phyloP scores from a whole-genome alignment of 73 alveolate species.

The Paramecium caudatum region DNA sequence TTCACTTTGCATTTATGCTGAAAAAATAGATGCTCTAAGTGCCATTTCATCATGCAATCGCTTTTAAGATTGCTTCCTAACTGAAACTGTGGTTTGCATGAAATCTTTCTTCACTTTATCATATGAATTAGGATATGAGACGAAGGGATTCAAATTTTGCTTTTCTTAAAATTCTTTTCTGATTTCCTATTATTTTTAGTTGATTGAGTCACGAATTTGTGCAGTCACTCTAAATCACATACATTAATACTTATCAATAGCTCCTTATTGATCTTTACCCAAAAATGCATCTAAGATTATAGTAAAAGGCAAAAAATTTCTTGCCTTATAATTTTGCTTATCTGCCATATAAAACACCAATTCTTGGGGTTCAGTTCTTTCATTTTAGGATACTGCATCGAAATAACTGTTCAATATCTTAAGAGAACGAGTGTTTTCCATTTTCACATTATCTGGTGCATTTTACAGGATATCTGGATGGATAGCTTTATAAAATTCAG shows the following conservation, averaged over 20 bases:
- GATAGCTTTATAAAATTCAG: conserved; percentile 75
- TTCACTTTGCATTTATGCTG: not conserved
- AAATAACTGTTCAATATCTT: conserved; percentile 59
- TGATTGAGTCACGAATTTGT: not conserved
- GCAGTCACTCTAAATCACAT: conserved; percentile 13
- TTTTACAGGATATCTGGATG: conserved; percentile 76
- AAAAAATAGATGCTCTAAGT: conserved; percentile 8
- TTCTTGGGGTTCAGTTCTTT: conserved; percentile 66
- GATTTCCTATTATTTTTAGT: conserved; percentile 36
- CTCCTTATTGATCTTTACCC: not conserved
- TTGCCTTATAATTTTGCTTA: conserved; percentile 65
- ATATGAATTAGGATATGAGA: not conserved
- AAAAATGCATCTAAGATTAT: conserved; percentile 51
- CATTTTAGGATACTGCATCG: conserved; percentile 70
- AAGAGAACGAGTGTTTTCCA: conserved; percentile 69
- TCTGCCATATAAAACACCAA: conserved; percentile 68
- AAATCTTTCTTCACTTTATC: conserved; percentile 34
- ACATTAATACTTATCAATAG: not conserved
- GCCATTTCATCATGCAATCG: not conserved
- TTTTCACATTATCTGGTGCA: conserved; percentile 77
- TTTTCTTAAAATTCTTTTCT: conserved; percentile 38
- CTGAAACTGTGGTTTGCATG: not conserved
- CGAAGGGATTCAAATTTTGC: not conserved
- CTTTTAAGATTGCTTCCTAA: conserved; percentile 5
- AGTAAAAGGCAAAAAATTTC: conserved; percentile 50